These are phyloP conservation scores for Eucalyptus rudis DNA, from an alignment of 345 rosid species.

Conservation along the genomic window DNA sequence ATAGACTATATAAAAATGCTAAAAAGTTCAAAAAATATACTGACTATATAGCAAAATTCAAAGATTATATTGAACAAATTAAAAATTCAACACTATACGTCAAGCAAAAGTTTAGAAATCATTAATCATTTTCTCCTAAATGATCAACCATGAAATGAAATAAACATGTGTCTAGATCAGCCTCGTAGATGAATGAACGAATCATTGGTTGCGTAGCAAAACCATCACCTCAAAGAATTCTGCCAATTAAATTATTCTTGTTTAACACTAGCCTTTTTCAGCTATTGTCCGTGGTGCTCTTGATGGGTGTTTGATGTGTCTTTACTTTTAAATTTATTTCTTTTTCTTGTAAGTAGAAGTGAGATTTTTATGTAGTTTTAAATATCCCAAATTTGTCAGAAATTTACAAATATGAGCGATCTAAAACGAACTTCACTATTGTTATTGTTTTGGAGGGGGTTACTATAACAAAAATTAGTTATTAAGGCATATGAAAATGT, in stretches of 20 bases:
- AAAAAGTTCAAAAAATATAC: not conserved
- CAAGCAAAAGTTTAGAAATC: too few species aligned
- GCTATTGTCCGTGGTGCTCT: not conserved
- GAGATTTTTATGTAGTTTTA: not conserved
- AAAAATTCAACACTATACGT: not conserved
- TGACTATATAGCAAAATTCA: not conserved
- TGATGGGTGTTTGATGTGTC: not conserved
- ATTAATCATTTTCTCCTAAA: not conserved
- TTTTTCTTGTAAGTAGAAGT: not conserved
- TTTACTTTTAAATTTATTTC: not conserved
- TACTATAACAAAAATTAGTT: not conserved
- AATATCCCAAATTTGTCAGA: not conserved
- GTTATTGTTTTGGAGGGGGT: not conserved
- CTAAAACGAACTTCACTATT: not conserved
- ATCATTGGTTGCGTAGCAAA: not conserved
- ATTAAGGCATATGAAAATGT: too few species aligned
- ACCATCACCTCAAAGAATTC: not conserved
- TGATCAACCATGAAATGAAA: not conserved
- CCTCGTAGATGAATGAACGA: not conserved
- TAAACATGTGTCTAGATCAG: not conserved
- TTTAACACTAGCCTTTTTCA: not conserved
- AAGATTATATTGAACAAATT: fast-evolving
- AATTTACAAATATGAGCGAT: not conserved
- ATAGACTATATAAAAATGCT: not conserved
- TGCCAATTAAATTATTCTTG: not conserved